phyloP scores from a whole-genome alignment of 2,329 filamentous ascomycete genomes.

The Fusarium pseudograminearum region DNA sequence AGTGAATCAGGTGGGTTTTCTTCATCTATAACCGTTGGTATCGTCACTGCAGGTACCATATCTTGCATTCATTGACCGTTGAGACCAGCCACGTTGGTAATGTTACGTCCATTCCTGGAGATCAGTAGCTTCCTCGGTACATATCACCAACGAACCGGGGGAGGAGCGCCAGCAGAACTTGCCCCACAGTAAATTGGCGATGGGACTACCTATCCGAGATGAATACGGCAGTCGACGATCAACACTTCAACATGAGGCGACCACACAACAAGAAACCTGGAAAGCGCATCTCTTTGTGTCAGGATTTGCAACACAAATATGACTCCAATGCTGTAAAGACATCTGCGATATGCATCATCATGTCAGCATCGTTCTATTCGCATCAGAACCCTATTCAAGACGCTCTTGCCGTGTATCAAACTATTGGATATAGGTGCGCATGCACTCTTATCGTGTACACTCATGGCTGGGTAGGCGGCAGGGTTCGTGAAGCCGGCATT shows the following conservation, averaged over 20 bases:
- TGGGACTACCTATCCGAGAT: slow-evolving; percentile 35
- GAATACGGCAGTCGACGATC: slow-evolving; percentile 29
- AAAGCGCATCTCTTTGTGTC: background rate
- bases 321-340: background rate
- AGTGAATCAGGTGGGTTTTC: background rate
- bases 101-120: background rate
- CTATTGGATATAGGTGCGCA: background rate
- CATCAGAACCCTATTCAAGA: background rate
- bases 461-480: background rate
- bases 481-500: background rate
- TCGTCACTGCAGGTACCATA: background rate
- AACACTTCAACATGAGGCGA: slow-evolving; percentile 24
- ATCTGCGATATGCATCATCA: background rate
- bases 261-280: background rate
- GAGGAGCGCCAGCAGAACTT: slow-evolving; percentile 5
- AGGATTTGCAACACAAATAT: background rate
- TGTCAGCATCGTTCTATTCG: background rate
- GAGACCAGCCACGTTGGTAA: slow-evolving; percentile 36
- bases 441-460: background rate
- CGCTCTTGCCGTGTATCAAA: background rate
- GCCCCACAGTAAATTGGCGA: slow-evolving; percentile 33
- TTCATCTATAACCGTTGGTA: background rate
- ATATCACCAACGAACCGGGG: slow-evolving; percentile 30
- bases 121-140: slow-evolving; percentile 3
- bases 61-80: slow-evolving; percentile 13